Base-by-base conservation (phyloP, 257 asterid species). In the Osmanthus fragrans region DNA sequence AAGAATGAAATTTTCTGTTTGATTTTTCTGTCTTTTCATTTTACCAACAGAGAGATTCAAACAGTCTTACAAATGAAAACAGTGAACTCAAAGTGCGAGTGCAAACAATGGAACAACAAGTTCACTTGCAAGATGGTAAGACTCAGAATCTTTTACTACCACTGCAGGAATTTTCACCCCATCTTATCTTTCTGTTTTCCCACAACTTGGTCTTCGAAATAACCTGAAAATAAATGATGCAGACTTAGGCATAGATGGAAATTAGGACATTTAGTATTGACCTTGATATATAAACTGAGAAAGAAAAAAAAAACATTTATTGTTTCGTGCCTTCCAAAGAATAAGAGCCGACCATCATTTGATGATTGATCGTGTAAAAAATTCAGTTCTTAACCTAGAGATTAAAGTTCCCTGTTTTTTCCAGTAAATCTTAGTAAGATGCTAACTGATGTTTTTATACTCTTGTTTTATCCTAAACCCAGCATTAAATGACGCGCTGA, bases 31-130 rank as follows among this genome's bases (percentile, higher is more conserved):
- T 54, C 9, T 72, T 56, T 81, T 58, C 29, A 18, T 45, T 66
- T 67, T 65, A 49, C 72, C 77, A 80, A 81, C 93, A 96, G 99
- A 92, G 98, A 84, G 99, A 96, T 82, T 88, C 99, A 73, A 90
- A 81, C 86, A 96, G 97, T 76, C 89, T 96, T 84, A 85, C 97
- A 51, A 83, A 88, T 81, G 98, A 93, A 80, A 96, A 96, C 81
- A 85, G 97, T 80, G 98, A 96, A 82, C 96, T 96, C 85, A 96
- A 96, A 85, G 81, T 96, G 80, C 97, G 96, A 66, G 73, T 96
- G 85, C 97, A 93, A 84, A 86, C 99, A 76, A 87, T 87, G 92
- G 99, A 93, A 85, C 98, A 95, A 80, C 92, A 95, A 90, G 97
- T 93, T 80, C 94, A 93, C 86, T 86, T 95, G 86, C 99, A 93